Evolutionary conservation across 2,329 filamentous ascomycete genomes (phyloP).

Genomic region (Ramularia collo-cygni): DNA sequence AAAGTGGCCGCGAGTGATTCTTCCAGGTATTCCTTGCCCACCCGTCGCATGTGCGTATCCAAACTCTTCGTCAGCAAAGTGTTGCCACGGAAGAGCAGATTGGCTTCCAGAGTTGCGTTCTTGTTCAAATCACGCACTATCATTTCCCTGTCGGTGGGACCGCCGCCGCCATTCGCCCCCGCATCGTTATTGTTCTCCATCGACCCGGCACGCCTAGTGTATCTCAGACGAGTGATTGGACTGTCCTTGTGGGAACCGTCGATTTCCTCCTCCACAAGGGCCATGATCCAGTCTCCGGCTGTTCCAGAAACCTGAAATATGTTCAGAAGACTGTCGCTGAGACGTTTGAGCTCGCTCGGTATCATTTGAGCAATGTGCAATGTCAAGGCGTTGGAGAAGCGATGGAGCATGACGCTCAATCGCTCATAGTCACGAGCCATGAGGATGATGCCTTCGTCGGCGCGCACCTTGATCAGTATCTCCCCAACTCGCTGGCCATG

Average conservation of each 20-base stretch:
- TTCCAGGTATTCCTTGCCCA: slow-evolving; percentile 88
- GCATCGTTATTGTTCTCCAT: slow-evolving; percentile 56
- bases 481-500: slow-evolving; percentile 71
- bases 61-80: slow-evolving; percentile 87
- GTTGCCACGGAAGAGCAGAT: slow-evolving; percentile 90
- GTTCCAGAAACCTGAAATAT: slow-evolving; percentile 90
- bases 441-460: slow-evolving; percentile 85
- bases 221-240: slow-evolving; percentile 59
- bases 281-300: slow-evolving; percentile 83
- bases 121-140: slow-evolving; percentile 72
- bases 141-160: slow-evolving; percentile 57
- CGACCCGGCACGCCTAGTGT: slow-evolving; percentile 60
- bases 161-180: slow-evolving; percentile 7
- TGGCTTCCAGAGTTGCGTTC: slow-evolving; percentile 78
- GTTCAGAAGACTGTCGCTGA: slow-evolving; percentile 82
- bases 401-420: slow-evolving; percentile 75
- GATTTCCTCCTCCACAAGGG: slow-evolving; percentile 92
- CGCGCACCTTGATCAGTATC: slow-evolving; percentile 72
- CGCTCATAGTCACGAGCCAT: slow-evolving; percentile 78
- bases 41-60: slow-evolving; percentile 89
- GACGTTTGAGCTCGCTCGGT: slow-evolving; percentile 66
- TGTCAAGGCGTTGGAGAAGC: slow-evolving; percentile 76
- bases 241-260: slow-evolving; percentile 83
- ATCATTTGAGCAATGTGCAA: slow-evolving; percentile 75
- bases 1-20: slow-evolving; percentile 82